These are phyloP conservation scores for Thermochaetoides dissita DNA, from an alignment of 2,329 filamentous ascomycete species.

Conservation along the genomic window DNA sequence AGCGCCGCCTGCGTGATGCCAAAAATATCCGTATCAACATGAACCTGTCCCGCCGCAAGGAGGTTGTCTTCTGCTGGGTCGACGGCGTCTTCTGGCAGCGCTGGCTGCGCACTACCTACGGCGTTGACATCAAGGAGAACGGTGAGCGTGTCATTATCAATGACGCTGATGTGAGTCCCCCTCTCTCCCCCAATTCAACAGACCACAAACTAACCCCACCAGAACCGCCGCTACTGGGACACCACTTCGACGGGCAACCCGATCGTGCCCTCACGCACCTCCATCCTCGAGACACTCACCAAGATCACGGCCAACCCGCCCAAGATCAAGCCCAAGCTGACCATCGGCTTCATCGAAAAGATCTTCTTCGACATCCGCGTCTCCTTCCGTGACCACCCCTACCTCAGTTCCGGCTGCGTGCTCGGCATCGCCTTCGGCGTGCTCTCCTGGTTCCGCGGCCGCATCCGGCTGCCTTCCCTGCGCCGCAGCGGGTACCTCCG, in stretches of 20 bases:
- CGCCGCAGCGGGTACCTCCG: not conserved
- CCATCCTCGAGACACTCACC: conserved; percentile 74
- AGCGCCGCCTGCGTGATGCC: conserved; percentile 70
- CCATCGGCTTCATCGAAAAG: conserved; percentile 58
- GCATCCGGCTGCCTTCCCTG: not conserved
- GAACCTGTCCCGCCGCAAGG: conserved; percentile 72
- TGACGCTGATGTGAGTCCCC: conserved; percentile 73
- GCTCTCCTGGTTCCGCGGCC: conserved; percentile 38
- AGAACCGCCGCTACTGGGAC: conserved; percentile 95
- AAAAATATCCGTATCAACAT: conserved; percentile 89
- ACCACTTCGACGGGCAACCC: conserved; percentile 74
- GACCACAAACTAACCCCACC: conserved; percentile 15
- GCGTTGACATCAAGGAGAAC: conserved; percentile 63
- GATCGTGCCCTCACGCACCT: conserved; percentile 78
- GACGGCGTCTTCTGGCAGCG: conserved; percentile 95
- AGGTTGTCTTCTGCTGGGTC: conserved; percentile 92
- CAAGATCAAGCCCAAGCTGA: conserved; percentile 62
- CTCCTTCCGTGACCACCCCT: conserved; percentile 45
- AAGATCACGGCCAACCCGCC: conserved; percentile 56
- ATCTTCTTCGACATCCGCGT: conserved; percentile 53
- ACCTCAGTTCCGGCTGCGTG: conserved; percentile 42
- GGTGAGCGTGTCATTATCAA: conserved; percentile 93
- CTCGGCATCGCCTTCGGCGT: conserved; percentile 40
- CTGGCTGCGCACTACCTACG: conserved; percentile 91
- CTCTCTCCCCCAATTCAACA: not conserved